Evolutionary conservation across 108 stramenopile species (phyloP), one percentile per base, ranked within the genome.

Genomic region (Chaetoceros muelleri): DNA sequence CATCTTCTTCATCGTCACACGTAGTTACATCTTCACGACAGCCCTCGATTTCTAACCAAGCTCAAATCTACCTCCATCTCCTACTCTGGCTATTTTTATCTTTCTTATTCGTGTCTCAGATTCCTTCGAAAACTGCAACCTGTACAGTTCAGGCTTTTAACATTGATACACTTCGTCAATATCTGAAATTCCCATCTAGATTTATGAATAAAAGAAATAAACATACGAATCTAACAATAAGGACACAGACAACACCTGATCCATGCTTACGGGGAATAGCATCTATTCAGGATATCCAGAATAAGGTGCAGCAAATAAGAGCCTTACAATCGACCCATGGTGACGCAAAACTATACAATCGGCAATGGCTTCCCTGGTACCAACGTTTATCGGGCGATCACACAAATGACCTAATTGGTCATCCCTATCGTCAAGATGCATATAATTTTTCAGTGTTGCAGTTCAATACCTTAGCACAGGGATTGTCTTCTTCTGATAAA

Each of bases 401-500:
- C n/a, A n/a, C n/a, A n/a, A n/a, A n/a, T n/a, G n/a, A n/a, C n/a
- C n/a, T n/a, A n/a, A n/a, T n/a, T n/a, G n/a, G n/a, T n/a, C n/a
- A 26, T 8, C 24, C 10, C 5, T 5, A 8, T 25, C 25, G 49
- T 8, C 49, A 24, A 10, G 5, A 24, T 24, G 19, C 3, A 2
- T 40, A 26, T 7, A 21, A 18, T 48, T 27, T 19, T 78, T 78
- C 57, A 62, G 69, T 1, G 65, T 45, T 68, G 44, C 64, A 70
- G 58, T 78, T 78, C 66, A 78, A 78, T 58, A 46, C 65, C 3
- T 57, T 78, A 22, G 77, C 77, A 1, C 48, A 61, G 58, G 77
- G 77, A 10, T 60, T 78, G 1, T 73, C 73, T 17, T 57, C 68
- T 16, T 70, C 72, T 17, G 66, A 72, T 7, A 52, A 78, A 44